phyloP scores from a whole-genome alignment of 2,329 filamentous ascomycete species.

The Colletotrichum gigasporum region DNA sequence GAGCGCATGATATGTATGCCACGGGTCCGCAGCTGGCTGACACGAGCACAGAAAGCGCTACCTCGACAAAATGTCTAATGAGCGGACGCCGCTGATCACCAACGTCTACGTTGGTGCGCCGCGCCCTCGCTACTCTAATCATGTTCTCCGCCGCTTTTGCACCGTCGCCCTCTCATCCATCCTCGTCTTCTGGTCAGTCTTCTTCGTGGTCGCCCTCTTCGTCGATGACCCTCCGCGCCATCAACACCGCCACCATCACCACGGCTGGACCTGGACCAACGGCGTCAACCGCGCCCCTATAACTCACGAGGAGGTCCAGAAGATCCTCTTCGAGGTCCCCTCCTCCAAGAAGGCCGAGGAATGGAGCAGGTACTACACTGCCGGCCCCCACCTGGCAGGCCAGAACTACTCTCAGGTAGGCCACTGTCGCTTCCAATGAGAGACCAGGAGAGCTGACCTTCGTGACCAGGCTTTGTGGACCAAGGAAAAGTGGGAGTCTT shows the following conservation, averaged over 20 bases:
- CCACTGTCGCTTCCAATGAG: neutral
- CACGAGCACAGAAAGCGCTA: conserved; percentile 16
- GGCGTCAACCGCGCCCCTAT: conserved; percentile 39
- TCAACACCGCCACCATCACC: conserved; percentile 44
- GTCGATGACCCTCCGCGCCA: conserved; percentile 44
- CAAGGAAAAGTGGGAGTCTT: conserved; percentile 75
- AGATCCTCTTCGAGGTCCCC: conserved; percentile 67
- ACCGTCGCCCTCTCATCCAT: conserved; percentile 68
- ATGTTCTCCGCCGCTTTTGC: conserved; percentile 71
- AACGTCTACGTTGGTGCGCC: conserved; percentile 65
- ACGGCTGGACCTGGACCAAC: conserved; percentile 38
- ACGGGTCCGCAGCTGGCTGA: conserved; percentile 16
- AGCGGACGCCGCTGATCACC: conserved; percentile 74
- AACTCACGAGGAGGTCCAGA: conserved; percentile 60
- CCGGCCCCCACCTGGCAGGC: conserved; percentile 79
- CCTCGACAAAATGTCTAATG: conserved; percentile 52
- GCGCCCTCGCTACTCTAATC: conserved; percentile 66
- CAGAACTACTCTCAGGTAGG: conserved; percentile 77
- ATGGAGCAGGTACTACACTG: conserved; percentile 83
- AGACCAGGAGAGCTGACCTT: conserved; percentile 13
- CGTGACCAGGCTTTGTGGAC: conserved; percentile 73
- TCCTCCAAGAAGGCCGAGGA: conserved; percentile 67
- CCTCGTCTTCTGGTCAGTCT: conserved; percentile 59
- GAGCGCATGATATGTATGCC: neutral
- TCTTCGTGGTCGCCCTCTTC: conserved; percentile 59